Conservation (phyloP, 2,329 filamentous ascomycete genomes). For the Aureobasidium leucospermi region DNA sequence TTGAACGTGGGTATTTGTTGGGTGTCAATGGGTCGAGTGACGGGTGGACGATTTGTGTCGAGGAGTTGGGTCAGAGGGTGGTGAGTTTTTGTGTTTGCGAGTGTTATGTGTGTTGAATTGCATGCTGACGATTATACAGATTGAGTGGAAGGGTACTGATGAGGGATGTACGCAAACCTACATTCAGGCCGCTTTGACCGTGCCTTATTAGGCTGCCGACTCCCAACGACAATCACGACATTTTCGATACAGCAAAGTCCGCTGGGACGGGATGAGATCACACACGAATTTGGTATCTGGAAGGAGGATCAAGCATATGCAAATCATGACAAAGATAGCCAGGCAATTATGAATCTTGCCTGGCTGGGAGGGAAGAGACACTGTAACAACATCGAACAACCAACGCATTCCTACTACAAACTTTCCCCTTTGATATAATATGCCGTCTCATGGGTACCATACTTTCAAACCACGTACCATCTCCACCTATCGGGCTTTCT, state of each 20-base stretch:
- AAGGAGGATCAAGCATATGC: not conserved
- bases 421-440: no score
- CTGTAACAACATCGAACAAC: not conserved
- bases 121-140: conserved; percentile 18
- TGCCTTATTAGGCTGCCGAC: conserved; percentile 28
- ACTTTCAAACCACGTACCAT: no score
- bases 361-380: not conserved
- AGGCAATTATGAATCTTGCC: not conserved
- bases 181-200: conserved; percentile 31
- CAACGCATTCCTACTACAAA: not conserved
- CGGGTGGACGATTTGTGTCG: conserved; percentile 35
- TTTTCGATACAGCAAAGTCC: not conserved
- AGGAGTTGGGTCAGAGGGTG: conserved; percentile 25
- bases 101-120: not conserved
- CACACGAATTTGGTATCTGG: not conserved
- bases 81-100: conserved; percentile 21
- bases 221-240: not conserved
- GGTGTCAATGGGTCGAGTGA: conserved; percentile 29
- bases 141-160: conserved; percentile 32
- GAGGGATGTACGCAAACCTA: conserved; percentile 29
- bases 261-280: not conserved
- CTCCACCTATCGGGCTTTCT: no score
- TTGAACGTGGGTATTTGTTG: conserved; percentile 31
- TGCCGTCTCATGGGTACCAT: no score
- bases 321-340: not conserved